Evolutionary conservation across 1,284 basidiomycete species (phyloP).

Genomic region (Trametes pubescens): DNA sequence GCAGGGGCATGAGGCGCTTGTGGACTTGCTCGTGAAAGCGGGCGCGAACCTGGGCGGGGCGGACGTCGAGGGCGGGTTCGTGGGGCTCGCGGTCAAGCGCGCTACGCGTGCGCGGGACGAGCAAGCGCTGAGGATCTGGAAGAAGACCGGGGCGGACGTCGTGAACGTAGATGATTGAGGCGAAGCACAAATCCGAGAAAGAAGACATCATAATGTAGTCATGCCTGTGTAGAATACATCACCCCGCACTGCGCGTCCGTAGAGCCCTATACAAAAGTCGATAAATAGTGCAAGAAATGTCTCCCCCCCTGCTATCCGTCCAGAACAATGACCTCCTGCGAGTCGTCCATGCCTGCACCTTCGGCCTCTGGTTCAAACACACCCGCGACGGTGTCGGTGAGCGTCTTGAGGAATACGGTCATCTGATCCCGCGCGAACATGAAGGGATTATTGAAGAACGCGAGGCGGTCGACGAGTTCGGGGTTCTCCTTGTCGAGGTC

Average conservation of each 20-base stretch:
- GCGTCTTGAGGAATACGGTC: slow-evolving; percentile 65
- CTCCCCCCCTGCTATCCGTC: slow-evolving; percentile 10
- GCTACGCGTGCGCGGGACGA: slow-evolving; percentile 56
- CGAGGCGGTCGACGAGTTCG: slow-evolving; percentile 63
- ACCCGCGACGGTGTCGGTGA: slow-evolving; percentile 54
- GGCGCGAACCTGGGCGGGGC: slow-evolving; percentile 78
- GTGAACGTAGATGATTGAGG: neutral
- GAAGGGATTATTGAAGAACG: slow-evolving; percentile 68
- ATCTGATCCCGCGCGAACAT: slow-evolving; percentile 73
- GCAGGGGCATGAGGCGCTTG: slow-evolving; percentile 67
- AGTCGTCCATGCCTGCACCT: slow-evolving; percentile 43
- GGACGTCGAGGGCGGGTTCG: slow-evolving; percentile 69
- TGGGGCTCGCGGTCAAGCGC: slow-evolving; percentile 55
- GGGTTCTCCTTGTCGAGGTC: slow-evolving; percentile 65
- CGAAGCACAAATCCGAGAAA: neutral
- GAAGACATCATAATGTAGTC: neutral
- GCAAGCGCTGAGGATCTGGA: slow-evolving; percentile 59
- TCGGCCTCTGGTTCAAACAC: slow-evolving; percentile 44
- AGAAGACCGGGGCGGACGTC: slow-evolving; percentile 48
- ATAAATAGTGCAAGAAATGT: neutral
- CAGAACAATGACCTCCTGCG: slow-evolving; percentile 21
- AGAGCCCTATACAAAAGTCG: neutral
- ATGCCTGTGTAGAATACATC: slow-evolving; percentile 17
- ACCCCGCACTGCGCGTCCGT: slow-evolving; percentile 2
- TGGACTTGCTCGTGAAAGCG: slow-evolving; percentile 73